Base-by-base conservation (phyloP, 2,329 filamentous ascomycete species). In the Lasiodiplodia sp. region DNA sequence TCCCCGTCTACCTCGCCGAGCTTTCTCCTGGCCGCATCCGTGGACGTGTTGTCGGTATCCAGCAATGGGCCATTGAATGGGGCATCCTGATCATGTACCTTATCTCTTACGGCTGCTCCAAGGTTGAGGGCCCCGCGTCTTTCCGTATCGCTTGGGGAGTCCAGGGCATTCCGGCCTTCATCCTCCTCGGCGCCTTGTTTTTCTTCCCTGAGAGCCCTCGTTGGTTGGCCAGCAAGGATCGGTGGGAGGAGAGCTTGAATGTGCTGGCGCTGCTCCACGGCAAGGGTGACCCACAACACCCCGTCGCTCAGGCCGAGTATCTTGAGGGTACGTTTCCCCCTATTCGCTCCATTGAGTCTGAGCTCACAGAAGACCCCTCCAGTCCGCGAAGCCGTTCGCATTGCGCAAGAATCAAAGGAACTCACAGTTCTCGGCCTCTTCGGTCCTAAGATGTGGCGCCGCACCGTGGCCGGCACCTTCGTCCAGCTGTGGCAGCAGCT, bases 141-240 rank as follows among this genome's bases (percentile, higher is more conserved):
- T 81, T 80, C 69, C 79, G 79, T 2, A 79, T 81, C 38, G 81
- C 81, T 38, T 83, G 80, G 81, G 81, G 74, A 64, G 73, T 82
- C 6, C 81, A 83, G 69, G 79, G 80, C 60, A 73, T 83, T 31
- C 81, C 81, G 1, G 81, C 75, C 7, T 73, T 77, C 47, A 74
- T 81, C 51, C 76, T 83, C 1, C 73, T 81, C 64, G 51, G 74
- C 55, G 79, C 79, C 21, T 74, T 82, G 72, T 78, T 82, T 73
- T 81, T 82, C 73, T 78, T 81, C 66, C 79, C 79, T 12, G 72
- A 75, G 55, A 90, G 84, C 62, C 91, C 91, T 0, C 85, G 91
- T 66, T 93, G 91, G 90, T 82, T 93, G 6, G 91, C 91, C 5
- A 85, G 85, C 18, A 86, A 90, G 72, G 90, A 90, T 70, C 85